Evolutionary conservation across 2,329 filamentous ascomycete genomes (phyloP).

Genomic region (Diaporthe velutina): DNA sequence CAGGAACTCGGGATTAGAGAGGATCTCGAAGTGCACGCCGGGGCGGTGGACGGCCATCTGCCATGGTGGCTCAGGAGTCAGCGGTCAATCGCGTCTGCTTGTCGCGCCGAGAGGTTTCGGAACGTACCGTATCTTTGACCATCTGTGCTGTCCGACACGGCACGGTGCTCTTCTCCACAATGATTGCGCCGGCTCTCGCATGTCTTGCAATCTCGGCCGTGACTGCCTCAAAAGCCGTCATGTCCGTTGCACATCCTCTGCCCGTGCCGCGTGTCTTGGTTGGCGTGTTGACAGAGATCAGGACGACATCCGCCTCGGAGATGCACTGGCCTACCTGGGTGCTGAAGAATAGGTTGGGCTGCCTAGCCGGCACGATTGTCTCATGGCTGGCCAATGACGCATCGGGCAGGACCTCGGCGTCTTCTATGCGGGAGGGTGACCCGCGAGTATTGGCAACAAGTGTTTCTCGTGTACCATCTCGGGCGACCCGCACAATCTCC

Average conservation of each 20-base stretch:
- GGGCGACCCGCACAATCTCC: constrained; percentile 75
- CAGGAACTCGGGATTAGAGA: constrained; percentile 86
- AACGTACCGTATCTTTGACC: constrained; percentile 74
- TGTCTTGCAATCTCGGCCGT: constrained; percentile 75
- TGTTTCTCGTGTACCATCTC: constrained; percentile 67
- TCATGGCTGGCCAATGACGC: background rate
- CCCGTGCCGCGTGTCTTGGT: constrained; percentile 80
- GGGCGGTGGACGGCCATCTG: constrained; percentile 72
- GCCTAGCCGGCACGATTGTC: constrained; percentile 55
- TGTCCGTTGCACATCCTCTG: constrained; percentile 78
- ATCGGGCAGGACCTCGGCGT: background rate
- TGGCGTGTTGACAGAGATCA: constrained; percentile 84
- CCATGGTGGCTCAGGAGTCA: background rate
- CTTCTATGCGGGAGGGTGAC: background rate
- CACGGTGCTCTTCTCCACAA: constrained; percentile 87
- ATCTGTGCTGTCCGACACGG: constrained; percentile 80
- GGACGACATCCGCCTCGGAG: constrained; percentile 77
- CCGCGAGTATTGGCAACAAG: constrained; percentile 54
- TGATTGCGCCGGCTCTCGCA: constrained; percentile 76
- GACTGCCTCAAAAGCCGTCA: constrained; percentile 79
- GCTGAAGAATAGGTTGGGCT: constrained; percentile 80
- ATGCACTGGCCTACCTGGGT: constrained; percentile 74
- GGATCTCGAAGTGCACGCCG: constrained; percentile 77
- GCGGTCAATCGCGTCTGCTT: background rate
- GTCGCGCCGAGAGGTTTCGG: background rate